Base-by-base conservation (phyloP, 23 red algal genomes). In the Gracilaria vermiculophylla region DNA sequence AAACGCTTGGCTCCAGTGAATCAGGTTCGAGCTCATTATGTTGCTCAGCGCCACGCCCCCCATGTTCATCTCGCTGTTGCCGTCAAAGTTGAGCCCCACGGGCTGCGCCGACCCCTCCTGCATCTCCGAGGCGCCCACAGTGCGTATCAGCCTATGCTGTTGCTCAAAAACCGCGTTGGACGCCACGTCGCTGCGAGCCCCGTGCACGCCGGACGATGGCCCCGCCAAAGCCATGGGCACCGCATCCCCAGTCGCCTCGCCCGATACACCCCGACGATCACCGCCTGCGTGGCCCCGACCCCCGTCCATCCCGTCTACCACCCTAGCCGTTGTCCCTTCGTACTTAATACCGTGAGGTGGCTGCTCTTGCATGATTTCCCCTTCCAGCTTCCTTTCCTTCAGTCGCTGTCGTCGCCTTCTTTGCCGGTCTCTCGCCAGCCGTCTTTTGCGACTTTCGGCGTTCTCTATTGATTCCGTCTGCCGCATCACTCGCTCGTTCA, bases 341-440 rank as follows among this genome's bases (percentile, higher is more conserved):
- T 45, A 73, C 28, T 44, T 45, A 1, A 73, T 28, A 45, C 10
- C n/a, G 2, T 73, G 67, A 23, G 67, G 47, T 40, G 21, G 67
- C 14, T 47, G 36, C 23, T 32, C 67, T 1, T 73, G 37, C 17
- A 32, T 40, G 16, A 45, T 73, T 20, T 73, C 67, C 31, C 5
- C 36, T 32, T 73, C 67, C 7, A 73, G 23, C 20, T 65, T 88
- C 31, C 77, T 76, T 28, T 76, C 23, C 51, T 60, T 88, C 1
- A 88, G 34, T 13, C 84, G 84, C 28, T 20, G 33, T 64, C 84
- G 47, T 21, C 84, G 50, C 29, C 70, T 88, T 69, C 84, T 62
- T 58, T 88, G 84, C 21, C 84, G 67, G 5, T 88, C 84, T 32
- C 84, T 64, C 2, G 84, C 84, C 1, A 88, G 72, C 47, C 84